Base-by-base conservation (phyloP, 140 eudicot species). In the Cichorium intybus region DNA sequence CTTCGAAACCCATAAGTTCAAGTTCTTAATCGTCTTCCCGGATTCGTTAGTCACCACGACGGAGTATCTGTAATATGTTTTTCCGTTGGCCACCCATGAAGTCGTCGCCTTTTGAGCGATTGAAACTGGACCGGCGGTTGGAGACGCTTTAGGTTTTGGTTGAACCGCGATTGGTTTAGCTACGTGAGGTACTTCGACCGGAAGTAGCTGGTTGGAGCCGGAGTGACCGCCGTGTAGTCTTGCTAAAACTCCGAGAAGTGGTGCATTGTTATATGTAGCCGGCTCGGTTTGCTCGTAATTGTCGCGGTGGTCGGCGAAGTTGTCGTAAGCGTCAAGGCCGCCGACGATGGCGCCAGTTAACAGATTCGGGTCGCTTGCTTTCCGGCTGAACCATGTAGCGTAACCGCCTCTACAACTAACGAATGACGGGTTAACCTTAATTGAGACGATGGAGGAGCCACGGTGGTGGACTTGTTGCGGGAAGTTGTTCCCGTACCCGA, bases 401-500 rank as follows among this genome's bases (percentile, higher is more conserved):
- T 87, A 92, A 12, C 98, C 98, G 41, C 89, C 92, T 60, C 95
- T 71, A 77, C 98, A n/a, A n/a, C n/a, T n/a, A n/a, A n/a, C n/a
- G n/a, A n/a, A n/a, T n/a, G n/a, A n/a, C n/a, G n/a, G n/a, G n/a
- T n/a, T n/a, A n/a, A n/a, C n/a, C n/a, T n/a, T n/a, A n/a, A n/a
- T n/a, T n/a, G n/a, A n/a, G n/a, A 85, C 92, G 70, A 92, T 85
- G 7, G 98, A 92, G 10, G 98, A 79, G 53, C 87, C 98, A 31
- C 98, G 83, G 67, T 92, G 98, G 78, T 92, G 98, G 29, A 85
- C 92, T 60, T 88, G 95, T 60, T 58, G 72, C 1, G 98, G 98
- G 78, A 39, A 92, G 57, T 83, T 84, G 81, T 60, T 83, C n/a
- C 98, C 98, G 39, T 92, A 92, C 16, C 98, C 98, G 27, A 92